Percentiles rank a stretch among this genome's conserved stretches.
phyloP scores from a whole-genome alignment of 2,329 filamentous ascomycete species.

The Penicillium hordei region DNA sequence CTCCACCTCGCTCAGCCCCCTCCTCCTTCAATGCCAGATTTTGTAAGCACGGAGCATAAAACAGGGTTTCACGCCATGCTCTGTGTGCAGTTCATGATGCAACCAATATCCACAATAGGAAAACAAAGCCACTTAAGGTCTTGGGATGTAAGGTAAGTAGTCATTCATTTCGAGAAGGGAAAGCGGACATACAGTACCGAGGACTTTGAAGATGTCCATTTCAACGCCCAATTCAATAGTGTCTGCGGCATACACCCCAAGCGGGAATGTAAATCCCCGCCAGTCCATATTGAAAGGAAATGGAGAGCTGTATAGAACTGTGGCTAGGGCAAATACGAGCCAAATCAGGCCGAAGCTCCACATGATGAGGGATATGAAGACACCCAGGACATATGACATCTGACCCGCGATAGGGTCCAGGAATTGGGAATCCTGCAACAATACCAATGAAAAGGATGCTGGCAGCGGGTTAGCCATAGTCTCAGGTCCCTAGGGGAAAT shows the following conservation, averaged over 20 bases:
- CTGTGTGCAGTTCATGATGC: slow-evolving; percentile 46
- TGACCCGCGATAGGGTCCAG: slow-evolving; percentile 48
- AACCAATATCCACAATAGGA: slow-evolving; percentile 54
- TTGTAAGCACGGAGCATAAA: slow-evolving; percentile 52
- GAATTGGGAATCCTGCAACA: slow-evolving; percentile 44
- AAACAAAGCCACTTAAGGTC: slow-evolving; percentile 49
- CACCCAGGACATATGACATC: slow-evolving; percentile 60
- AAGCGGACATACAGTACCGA: slow-evolving; percentile 46
- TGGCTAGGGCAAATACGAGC: slow-evolving; percentile 55
- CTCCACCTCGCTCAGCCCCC: slow-evolving; percentile 7
- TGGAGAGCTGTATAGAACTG: slow-evolving; percentile 31
- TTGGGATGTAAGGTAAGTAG: slow-evolving; percentile 9
- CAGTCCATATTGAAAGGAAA: slow-evolving; percentile 62
- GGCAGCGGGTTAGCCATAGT: slow-evolving; percentile 32
- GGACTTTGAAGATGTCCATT: slow-evolving; percentile 53
- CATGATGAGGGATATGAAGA: slow-evolving; percentile 54
- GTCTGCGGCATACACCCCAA: slow-evolving; percentile 50
- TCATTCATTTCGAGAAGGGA: no score
- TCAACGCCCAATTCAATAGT: slow-evolving; percentile 46
- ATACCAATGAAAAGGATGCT: slow-evolving; percentile 51
- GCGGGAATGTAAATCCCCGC: slow-evolving; percentile 60
- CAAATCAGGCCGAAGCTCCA: slow-evolving; percentile 59
- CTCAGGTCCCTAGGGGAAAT: slow-evolving; percentile 3
- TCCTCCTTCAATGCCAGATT: slow-evolving; percentile 30
- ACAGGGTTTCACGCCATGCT: slow-evolving; percentile 48